Evolutionary conservation across 108 stramenopile genomes (phyloP), one percentile per base, ranked within the genome.

Genomic region (Nitzschia palea): DNA sequence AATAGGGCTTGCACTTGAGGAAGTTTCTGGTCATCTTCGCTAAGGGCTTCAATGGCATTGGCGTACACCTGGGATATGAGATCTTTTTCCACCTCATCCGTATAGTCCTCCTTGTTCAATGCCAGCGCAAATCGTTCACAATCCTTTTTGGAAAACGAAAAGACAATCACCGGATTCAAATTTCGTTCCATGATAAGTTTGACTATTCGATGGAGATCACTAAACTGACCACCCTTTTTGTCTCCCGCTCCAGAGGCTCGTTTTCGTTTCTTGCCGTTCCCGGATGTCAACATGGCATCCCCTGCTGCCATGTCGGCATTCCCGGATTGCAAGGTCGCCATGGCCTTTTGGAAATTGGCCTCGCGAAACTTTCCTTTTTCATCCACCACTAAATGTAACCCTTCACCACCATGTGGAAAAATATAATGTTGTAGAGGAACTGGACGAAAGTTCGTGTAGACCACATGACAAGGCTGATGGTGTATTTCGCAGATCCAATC

Each of bases 391-490:
- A 99, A 75, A 71, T 97, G 95, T 55, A 99, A 76, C 5, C 98
- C 98, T 27, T 97, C 95, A 10, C 94, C 96, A 28, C 93, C 95
- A 36, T 81, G 70, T 25, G 97, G 97, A 59, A 97, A 99, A 57
- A 99, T 81, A 71, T 96, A 98, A 77, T 99, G 99, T 81, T 97
- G 95, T 58, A 99, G 80, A 1, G 99, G 99, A 22, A 85, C 85
- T 0, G 99, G 99, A 63, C 98, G 91, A 81, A 98, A 99, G 71
- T 99, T 95, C 25, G 99, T 99, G 78, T 98, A 98, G 0, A 99
- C 95, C 26, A 99, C 99, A 79, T 99, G 99, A 81, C 96, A 97
- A 2, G 98, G 97, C 73, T 99, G 97, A 69, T 95, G 97, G 79
- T 99, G 96, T 48, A 95, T 95, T 74, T 85, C 85, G 37, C 89